Conservation (phyloP, 108 stramenopile genomes). For the Chaetoceros muelleri region DNA sequence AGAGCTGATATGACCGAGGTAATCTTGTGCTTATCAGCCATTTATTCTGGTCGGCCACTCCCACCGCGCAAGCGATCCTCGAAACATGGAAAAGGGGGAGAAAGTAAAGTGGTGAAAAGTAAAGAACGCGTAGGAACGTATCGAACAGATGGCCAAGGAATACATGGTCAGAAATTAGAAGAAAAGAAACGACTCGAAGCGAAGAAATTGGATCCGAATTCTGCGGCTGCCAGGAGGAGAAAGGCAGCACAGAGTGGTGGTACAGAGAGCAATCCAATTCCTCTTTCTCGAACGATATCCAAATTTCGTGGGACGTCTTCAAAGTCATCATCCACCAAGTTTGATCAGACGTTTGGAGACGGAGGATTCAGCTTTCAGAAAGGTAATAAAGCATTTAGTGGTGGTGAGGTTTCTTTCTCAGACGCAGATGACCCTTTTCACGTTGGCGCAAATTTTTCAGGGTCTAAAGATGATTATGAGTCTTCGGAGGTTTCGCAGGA, state of each 20-base stretch:
- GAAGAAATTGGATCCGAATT: conserved; percentile 71
- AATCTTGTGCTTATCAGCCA: conserved; percentile 68
- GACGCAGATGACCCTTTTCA: neutral
- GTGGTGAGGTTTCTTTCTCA: too few relatives aligned
- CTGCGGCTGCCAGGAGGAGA: conserved; percentile 63
- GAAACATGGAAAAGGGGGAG: conserved; percentile 3
- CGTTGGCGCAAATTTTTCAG: neutral
- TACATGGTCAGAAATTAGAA: conserved; percentile 9
- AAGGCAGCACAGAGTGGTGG: conserved; percentile 23
- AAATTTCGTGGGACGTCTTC: neutral
- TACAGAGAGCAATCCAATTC: conserved; percentile 3
- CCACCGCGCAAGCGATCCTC: conserved; percentile 42
- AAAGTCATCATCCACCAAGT: conserved; percentile 14
- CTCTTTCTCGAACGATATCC: neutral
- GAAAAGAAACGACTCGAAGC: conserved; percentile 29
- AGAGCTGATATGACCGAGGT: conserved; percentile 83
- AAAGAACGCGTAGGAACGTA: conserved; percentile 42
- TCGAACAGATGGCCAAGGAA: conserved; percentile 73
- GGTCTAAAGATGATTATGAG: neutral
- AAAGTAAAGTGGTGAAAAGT: neutral
- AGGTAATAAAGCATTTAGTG: neutral
- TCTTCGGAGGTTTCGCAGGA: neutral
- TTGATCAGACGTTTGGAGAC: conserved; percentile 14
- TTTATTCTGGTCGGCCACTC: conserved; percentile 63
- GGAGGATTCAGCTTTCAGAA: neutral